phyloP scores from a whole-genome alignment of 176 grass and related monocot genomes.

The Triticum turgidum region DNA sequence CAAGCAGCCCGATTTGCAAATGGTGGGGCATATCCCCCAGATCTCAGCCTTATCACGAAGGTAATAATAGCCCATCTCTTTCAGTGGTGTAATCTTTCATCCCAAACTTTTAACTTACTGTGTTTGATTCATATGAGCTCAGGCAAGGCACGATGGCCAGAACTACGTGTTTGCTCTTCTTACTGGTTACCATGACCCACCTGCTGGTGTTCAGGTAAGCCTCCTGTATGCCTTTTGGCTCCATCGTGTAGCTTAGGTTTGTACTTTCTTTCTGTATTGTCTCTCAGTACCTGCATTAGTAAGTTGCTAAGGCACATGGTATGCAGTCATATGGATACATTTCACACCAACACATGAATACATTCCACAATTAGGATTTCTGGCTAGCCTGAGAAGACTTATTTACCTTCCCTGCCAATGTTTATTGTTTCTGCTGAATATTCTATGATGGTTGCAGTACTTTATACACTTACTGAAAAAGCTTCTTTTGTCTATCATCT shows the following conservation, averaged over 20 bases:
- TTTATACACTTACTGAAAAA: background rate
- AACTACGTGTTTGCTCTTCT: slow-evolving; percentile 98
- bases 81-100: slow-evolving; percentile 15
- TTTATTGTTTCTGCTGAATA: background rate
- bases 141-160: slow-evolving; percentile 95
- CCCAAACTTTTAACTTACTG: background rate
- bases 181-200: slow-evolving; percentile 96
- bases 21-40: slow-evolving; percentile 94
- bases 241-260: slow-evolving; percentile 10
- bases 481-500: background rate
- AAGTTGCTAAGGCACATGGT: background rate
- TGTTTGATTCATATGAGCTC: background rate
- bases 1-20: slow-evolving; percentile 97
- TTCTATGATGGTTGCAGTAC: background rate
- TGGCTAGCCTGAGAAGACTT: background rate
- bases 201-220: slow-evolving; percentile 90
- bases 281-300: background rate
- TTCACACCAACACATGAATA: background rate
- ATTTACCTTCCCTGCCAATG: background rate
- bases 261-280: background rate
- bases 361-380: slow-evolving; percentile 12
- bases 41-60: slow-evolving; percentile 97
- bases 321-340: background rate
- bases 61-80: slow-evolving; percentile 31
- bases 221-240: background rate